Base-by-base conservation (phyloP, 495 filamentous ascomycete species). In the Xylaria bambusicola region DNA sequence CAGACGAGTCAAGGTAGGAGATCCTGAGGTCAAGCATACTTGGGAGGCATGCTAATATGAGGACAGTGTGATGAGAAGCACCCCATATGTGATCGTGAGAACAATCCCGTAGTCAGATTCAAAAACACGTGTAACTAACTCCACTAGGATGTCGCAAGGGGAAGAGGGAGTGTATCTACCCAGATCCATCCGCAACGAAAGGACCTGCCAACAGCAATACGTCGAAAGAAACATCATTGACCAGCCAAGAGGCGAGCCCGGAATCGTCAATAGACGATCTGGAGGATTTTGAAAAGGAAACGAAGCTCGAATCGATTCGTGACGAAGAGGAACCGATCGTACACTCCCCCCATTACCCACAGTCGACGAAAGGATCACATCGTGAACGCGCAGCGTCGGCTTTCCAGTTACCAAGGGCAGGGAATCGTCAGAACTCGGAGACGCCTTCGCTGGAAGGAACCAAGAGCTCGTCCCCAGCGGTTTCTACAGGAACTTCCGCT, bases 1-100 rank as follows among this genome's bases (percentile, higher is more conserved):
- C 58, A 83, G 94, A 45, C 82, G 94, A 63, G 92, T 98, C 56
- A 98, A 98, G 85, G 90, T 91, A 57, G 27, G 21, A n/a, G 36
- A 20, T 38, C 61, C 52, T 62, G 63, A 49, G 66, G 33, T 51
- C 13, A 52, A 23, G 71, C 92, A 88, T 97, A 91, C 70, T 91
- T 96, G 66, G 93, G 96, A 70, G 80, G 2, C 1, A 23, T 53
- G 41, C 57, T 60, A 8, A 60, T 29, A 9, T n/a, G 5, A 17
- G 9, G 12, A 36, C 20, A 60, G 57, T 60, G 57, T 47, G 57
- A 60, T 41, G 57, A 60, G 35, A 53, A 52, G 31, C 92, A 86
- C 66, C 94, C 94, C 21, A 74, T 90, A 33, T 98, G 94, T 72
- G 92, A 98, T 70, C 80, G 91, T 93, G 73, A 75, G 85, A 44